Conservation (phyloP, 495 filamentous ascomycete genomes). For the Aspergillus nanangensis region DNA sequence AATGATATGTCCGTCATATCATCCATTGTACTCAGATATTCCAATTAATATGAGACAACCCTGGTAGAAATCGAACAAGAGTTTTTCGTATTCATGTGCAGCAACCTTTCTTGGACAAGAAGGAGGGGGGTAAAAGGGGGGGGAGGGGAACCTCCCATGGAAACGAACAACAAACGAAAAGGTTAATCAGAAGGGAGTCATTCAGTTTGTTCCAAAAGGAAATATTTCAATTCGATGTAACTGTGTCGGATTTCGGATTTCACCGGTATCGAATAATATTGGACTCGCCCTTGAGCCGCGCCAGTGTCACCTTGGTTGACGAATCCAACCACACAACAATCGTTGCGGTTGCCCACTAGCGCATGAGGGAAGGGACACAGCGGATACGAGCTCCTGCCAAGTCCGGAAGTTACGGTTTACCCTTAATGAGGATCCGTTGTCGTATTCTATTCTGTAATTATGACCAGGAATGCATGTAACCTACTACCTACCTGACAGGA, state of each 20-base stretch:
- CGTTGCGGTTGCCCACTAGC: not conserved
- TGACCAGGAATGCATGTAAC: not conserved
- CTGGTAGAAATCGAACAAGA: too few species aligned
- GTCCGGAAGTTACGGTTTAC: not conserved
- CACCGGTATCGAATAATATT: conserved; percentile 5
- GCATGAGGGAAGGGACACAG: not conserved
- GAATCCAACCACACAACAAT: not conserved
- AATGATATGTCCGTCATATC: too few species aligned
- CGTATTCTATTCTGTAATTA: not conserved
- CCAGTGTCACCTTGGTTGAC: conserved; percentile 5
- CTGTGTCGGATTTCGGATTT: conserved; percentile 11
- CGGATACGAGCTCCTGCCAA: conserved; percentile 7
- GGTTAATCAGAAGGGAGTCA: too few species aligned
- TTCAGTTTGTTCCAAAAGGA: too few species aligned
- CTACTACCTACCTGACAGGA: too few species aligned
- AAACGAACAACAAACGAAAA: too few species aligned
- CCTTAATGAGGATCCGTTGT: not conserved
- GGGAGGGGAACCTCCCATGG: too few species aligned
- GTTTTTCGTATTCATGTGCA: too few species aligned
- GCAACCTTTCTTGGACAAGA: too few species aligned
- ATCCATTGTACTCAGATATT: too few species aligned
- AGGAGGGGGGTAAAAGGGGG: too few species aligned
- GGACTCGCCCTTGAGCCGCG: conserved; percentile 10
- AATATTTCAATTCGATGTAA: not conserved
- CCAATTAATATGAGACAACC: too few species aligned